Conservation (phyloP, 352 stramenopile species). For the Pythium sukuiense region DNA sequence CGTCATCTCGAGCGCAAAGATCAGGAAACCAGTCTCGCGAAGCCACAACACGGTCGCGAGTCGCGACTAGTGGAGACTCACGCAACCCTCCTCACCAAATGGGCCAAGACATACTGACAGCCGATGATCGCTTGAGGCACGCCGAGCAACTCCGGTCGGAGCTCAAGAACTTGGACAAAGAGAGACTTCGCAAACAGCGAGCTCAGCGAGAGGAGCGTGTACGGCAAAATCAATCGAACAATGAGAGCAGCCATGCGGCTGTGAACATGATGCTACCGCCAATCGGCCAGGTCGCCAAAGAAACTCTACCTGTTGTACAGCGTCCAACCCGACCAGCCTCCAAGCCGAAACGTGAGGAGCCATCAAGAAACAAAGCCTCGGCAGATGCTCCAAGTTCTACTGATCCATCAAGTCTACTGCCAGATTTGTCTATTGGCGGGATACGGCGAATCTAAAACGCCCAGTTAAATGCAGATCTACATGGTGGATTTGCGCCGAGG, state of each 20-base stretch:
- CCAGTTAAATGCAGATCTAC: conserved; percentile 5
- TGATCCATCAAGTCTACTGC: background rate
- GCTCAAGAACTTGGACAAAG: conserved; percentile 40
- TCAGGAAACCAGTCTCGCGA: background rate
- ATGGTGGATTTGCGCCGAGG: conserved; percentile 24
- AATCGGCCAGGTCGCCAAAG: background rate
- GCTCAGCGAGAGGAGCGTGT: conserved; percentile 41
- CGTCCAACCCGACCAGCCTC: background rate
- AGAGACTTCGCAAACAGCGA: conserved; percentile 47
- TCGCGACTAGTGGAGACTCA: too few species aligned
- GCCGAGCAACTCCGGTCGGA: conserved; percentile 43
- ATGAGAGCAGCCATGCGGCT: conserved; percentile 18
- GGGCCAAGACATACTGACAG: background rate
- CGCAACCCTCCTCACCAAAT: background rate
- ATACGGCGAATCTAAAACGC: background rate
- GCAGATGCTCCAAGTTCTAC: background rate
- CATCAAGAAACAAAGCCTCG: background rate
- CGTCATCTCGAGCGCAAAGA: background rate
- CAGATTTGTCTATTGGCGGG: background rate
- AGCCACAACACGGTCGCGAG: background rate
- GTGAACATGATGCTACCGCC: conserved; percentile 8
- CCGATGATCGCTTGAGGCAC: conserved; percentile 35
- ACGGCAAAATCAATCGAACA: conserved; percentile 33
- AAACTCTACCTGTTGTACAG: background rate
- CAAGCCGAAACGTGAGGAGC: background rate